These are phyloP conservation scores for Lactifluus piperatus DNA, from an alignment of 768 basidiomycete genomes.

Conservation along the genomic window DNA sequence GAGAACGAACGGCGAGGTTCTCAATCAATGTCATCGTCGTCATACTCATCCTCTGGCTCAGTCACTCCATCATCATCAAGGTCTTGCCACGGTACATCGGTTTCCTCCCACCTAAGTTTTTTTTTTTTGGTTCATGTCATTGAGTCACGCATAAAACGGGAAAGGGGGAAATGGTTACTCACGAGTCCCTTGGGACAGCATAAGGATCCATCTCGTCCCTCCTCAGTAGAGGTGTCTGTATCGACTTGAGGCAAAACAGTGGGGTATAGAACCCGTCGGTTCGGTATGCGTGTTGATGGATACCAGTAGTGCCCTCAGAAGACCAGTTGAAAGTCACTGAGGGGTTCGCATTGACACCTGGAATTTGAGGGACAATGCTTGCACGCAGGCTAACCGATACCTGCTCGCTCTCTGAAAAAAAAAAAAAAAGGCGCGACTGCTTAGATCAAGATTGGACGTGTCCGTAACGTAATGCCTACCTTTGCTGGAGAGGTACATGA, in stretches of 20 bases:
- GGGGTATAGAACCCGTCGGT: background rate
- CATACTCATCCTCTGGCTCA: background rate
- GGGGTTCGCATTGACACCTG: background rate
- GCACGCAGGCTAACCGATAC: background rate
- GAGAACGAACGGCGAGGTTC: background rate
- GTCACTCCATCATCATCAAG: slow-evolving; percentile 6
- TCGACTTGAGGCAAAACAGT: background rate
- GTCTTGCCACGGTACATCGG: slow-evolving; percentile 6
- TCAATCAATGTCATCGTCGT: background rate
- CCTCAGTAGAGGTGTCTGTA: background rate
- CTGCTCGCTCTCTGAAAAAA: background rate
- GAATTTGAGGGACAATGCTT: background rate
- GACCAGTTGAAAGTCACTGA: background rate
- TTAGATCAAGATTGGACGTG: too few relatives aligned
- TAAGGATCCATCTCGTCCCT: background rate
- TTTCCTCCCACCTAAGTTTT: slow-evolving; percentile 13
- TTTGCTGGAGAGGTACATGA: slow-evolving; percentile 9
- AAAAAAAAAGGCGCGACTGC: too few relatives aligned
- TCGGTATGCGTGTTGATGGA: slow-evolving; percentile 1
- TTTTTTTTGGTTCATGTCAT: too few relatives aligned
- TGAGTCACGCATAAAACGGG: background rate
- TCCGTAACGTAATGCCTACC: background rate
- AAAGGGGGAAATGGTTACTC: background rate
- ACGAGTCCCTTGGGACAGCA: background rate
- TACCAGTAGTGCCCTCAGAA: background rate